phyloP scores from a whole-genome alignment of 345 rosid species.

The Aquilaria sinensis region DNA sequence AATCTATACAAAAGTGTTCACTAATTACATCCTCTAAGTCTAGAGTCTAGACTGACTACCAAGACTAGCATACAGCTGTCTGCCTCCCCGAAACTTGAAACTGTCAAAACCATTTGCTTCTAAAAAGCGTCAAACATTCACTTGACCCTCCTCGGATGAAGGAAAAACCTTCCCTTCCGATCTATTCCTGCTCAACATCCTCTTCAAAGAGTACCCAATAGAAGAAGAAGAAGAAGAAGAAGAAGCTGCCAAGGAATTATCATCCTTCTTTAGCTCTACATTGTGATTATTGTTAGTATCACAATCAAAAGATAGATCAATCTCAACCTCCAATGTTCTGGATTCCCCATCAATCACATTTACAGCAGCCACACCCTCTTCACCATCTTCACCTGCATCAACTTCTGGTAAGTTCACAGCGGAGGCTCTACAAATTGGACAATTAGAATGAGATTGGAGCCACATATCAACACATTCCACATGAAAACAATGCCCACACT shows the following conservation, averaged over 20 bases:
- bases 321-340: slow-evolving; percentile 22
- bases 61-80: background rate
- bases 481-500: slow-evolving; percentile 71
- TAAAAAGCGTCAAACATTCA: slow-evolving; percentile 11
- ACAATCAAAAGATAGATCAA: slow-evolving; percentile 2
- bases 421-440: slow-evolving; percentile 66
- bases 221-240: slow-evolving; percentile 24
- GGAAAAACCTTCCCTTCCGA: slow-evolving; percentile 51
- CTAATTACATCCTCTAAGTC: background rate
- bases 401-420: slow-evolving; percentile 6
- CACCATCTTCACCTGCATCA: slow-evolving; percentile 12
- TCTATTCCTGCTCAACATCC: slow-evolving; percentile 63
- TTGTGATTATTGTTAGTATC: slow-evolving; percentile 17
- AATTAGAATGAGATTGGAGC: slow-evolving; percentile 59
- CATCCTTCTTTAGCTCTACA: slow-evolving; percentile 13
- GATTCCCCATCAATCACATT: slow-evolving; percentile 11
- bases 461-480: slow-evolving; percentile 83
- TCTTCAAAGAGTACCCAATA: slow-evolving; percentile 43
- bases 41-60: background rate
- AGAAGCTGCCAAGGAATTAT: slow-evolving; percentile 11
- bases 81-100: background rate
- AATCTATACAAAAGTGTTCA: slow-evolving; percentile 9
- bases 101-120: too few species aligned
- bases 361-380: slow-evolving; percentile 1
- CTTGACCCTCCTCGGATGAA: slow-evolving; percentile 17